A percentile compares a stretch with the other conserved stretches of the same genome.
Conservation (phyloP, 2,329 filamentous ascomycete genomes). For the Clarireedia sp. region DNA sequence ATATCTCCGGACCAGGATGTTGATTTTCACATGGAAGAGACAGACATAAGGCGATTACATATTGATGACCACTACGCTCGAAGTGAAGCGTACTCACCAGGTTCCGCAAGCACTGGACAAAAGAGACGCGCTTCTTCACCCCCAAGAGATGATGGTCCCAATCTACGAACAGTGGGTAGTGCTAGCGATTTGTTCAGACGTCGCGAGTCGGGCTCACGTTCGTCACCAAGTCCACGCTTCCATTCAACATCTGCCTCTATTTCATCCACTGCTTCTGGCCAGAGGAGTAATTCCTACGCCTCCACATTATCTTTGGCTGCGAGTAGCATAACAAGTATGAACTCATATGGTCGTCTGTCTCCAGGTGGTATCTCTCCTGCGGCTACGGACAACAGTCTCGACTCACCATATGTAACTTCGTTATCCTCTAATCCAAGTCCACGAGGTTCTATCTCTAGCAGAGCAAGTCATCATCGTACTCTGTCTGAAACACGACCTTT, state of each 20-base stretch:
- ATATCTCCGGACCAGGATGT: constrained; percentile 31
- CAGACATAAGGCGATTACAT: constrained; percentile 41
- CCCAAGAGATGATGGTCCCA: constrained; percentile 42
- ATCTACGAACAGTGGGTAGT: constrained; percentile 28
- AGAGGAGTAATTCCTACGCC: constrained; percentile 53
- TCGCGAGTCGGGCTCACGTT: constrained; percentile 43
- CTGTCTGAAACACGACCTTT: constrained; percentile 34
- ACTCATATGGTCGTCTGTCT: constrained; percentile 52
- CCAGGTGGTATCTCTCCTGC: constrained; percentile 48
- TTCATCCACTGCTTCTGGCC: constrained; percentile 56
- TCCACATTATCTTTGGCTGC: constrained; percentile 51
- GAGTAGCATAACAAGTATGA: constrained; percentile 59
- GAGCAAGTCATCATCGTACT: constrained; percentile 29
- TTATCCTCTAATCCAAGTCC: constrained; percentile 33
- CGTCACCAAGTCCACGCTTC: constrained; percentile 46
- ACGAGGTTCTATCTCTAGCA: constrained; percentile 28
- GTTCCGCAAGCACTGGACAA: constrained; percentile 38
- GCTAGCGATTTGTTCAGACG: constrained; percentile 29
- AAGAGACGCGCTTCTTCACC: constrained; percentile 57
- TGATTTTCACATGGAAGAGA: constrained; percentile 47
- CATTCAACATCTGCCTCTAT: constrained; percentile 51
- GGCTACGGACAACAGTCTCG: constrained; percentile 30
- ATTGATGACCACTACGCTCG: constrained; percentile 42
- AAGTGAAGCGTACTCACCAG: constrained; percentile 24
- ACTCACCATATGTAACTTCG: constrained; percentile 46